Evolutionary conservation across 2,329 filamentous ascomycete genomes (phyloP), one percentile per base, ranked within the genome.

Genomic region (Gaeumannomyces tritici): DNA sequence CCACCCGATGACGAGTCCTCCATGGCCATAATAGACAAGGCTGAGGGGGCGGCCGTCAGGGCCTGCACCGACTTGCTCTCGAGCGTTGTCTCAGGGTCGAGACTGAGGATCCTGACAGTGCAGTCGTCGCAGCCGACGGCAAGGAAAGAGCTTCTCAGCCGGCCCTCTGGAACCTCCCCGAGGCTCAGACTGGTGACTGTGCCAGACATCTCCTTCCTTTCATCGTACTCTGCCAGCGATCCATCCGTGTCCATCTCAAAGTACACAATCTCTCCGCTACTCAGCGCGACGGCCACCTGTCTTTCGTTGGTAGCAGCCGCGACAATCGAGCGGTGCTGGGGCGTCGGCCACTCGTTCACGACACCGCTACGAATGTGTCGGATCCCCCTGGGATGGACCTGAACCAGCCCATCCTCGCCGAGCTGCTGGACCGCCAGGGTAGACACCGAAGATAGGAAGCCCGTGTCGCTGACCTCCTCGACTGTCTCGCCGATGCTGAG

Each of bases 101-200:
- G 78, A 70, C 92, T 96, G 62, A 96, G 83, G 61, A 99, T 91
- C 61, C 95, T 89, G 61, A 99, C 95, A 0, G 95, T 98, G 64
- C 91, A 92, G 74, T 99, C 95, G 70, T 97, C 95, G 71, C 93
- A 98, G 7, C 96, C 96, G 57, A 99, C 93, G 56, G 96, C 96
- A 61, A 98, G 81, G 77, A 96, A 99, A 1, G 91, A 91, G 73
- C 93, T 96, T 72, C 96, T 84, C 55, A 93, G 79, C 59, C 92
- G 87, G 31, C 96, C 95, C 74, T 96, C 90, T 0, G 95, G 93
- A 18, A 98, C 92, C 61, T 95, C 89, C 3, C 93, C 95, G 61
- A 99, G 81, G 69, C 93, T 96, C n/a, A 99, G 80, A 67, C 90
- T 96, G 24, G 93, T 98, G 59, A 99, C 93, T 0, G 93, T 97